These are phyloP conservation scores for Volutella citrinella DNA, from an alignment of 2,329 filamentous ascomycete species.

Conservation along the genomic window DNA sequence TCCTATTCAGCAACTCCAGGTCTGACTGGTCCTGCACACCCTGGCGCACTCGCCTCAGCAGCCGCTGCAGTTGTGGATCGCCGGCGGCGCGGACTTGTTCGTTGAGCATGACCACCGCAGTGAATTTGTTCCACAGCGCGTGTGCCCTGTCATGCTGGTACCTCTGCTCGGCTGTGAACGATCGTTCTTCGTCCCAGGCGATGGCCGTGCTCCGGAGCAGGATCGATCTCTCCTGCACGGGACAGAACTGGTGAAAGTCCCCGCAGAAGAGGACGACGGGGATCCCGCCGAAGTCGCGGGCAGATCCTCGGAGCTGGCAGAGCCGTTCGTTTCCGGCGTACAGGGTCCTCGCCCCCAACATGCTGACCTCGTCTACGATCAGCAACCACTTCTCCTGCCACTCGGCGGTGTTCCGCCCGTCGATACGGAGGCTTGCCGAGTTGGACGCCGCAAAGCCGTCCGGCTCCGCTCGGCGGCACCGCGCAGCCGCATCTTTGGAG, in stretches of 20 bases:
- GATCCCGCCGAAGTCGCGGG: slow-evolving; percentile 2
- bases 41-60: background rate
- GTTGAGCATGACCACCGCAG: slow-evolving; percentile 7
- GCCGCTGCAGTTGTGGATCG: too few relatives aligned
- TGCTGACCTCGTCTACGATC: slow-evolving; percentile 6
- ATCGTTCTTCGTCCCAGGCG: background rate
- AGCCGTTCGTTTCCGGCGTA: slow-evolving; percentile 4
- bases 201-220: slow-evolving; percentile 1
- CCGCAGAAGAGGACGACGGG: slow-evolving; percentile 6
- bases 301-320: background rate
- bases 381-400: slow-evolving; percentile 8
- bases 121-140: slow-evolving; percentile 7
- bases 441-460: background rate
- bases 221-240: slow-evolving; percentile 5
- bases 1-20: background rate
- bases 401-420: background rate
- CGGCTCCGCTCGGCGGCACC: background rate
- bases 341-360: slow-evolving; percentile 1
- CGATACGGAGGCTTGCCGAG: background rate
- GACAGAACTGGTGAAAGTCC: slow-evolving; percentile 6
- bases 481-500: slow-evolving; percentile 7
- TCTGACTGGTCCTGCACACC: background rate
- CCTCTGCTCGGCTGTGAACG: slow-evolving; percentile 4
- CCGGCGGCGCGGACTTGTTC: background rate
- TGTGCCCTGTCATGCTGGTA: slow-evolving; percentile 8